These are phyloP conservation scores for Diplodia scrobiculata DNA, from an alignment of 2,329 filamentous ascomycete genomes.

Conservation along the genomic window DNA sequence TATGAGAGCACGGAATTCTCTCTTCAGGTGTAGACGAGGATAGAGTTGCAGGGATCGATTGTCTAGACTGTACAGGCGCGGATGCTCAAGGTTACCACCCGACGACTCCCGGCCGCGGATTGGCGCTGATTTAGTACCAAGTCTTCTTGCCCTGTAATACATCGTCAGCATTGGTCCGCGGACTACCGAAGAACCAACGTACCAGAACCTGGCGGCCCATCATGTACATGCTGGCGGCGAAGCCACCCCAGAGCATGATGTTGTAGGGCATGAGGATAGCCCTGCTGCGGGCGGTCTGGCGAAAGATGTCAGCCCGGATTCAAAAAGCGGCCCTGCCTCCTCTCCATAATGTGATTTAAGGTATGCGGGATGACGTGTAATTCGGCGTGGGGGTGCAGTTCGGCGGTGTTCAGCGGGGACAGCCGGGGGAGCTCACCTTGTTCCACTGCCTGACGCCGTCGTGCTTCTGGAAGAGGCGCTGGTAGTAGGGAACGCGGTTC, in stretches of 20 bases:
- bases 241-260: constrained; percentile 62
- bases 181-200: constrained; percentile 32
- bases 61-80: constrained; percentile 29
- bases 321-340: neutral
- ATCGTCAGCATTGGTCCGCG: neutral
- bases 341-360: neutral
- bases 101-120: constrained; percentile 3
- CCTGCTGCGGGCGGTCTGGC: constrained; percentile 65
- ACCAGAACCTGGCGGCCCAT: constrained; percentile 68
- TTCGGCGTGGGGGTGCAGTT: neutral
- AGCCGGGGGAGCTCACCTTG: constrained; percentile 60
- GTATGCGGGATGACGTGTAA: constrained; percentile 13
- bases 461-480: constrained; percentile 73
- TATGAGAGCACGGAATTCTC: neutral
- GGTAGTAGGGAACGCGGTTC: constrained; percentile 75
- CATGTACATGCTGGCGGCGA: constrained; percentile 66
- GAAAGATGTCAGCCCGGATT: constrained; percentile 24
- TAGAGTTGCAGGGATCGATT: constrained; percentile 23
- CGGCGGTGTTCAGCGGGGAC: neutral
- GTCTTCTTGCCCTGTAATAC: constrained; percentile 68
- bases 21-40: neutral
- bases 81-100: constrained; percentile 23
- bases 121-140: constrained; percentile 53
- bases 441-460: constrained; percentile 73
- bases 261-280: constrained; percentile 70